These are phyloP conservation scores for Quercus berberidifolia DNA, from an alignment of 306 rosid species.

Conservation along the genomic window DNA sequence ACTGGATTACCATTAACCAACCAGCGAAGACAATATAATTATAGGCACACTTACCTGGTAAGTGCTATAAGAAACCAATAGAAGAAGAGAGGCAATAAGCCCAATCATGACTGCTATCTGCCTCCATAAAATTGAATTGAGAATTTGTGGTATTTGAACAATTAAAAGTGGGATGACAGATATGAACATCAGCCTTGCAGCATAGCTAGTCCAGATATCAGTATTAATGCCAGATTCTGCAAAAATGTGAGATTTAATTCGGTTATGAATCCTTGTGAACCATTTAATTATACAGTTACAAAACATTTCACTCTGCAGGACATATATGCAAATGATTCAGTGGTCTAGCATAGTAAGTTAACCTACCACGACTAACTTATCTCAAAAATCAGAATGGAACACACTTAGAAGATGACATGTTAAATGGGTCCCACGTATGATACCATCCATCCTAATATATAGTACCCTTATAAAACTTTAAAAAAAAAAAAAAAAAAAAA, in stretches of 20 bases:
- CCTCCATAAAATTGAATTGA: slow-evolving; percentile 69
- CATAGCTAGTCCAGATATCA: slow-evolving; percentile 87
- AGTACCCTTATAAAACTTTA: no score
- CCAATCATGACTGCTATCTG: slow-evolving; percentile 76
- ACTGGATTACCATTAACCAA: neutral
- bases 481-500: no score
- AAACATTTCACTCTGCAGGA: neutral
- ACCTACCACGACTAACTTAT: neutral
- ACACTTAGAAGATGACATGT: neutral
- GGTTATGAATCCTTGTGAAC: neutral
- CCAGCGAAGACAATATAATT: neutral
- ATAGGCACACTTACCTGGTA: slow-evolving; percentile 58
- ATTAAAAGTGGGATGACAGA: slow-evolving; percentile 76
- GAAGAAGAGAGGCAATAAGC: slow-evolving; percentile 48
- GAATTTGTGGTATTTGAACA: slow-evolving; percentile 79
- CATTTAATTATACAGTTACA: slow-evolving; percentile 1
- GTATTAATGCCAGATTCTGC: slow-evolving; percentile 97
- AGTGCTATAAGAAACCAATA: slow-evolving; percentile 63
- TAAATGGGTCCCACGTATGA: no score
- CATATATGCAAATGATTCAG: neutral
- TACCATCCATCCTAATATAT: no score
- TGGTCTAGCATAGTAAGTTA: neutral
- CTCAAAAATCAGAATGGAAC: neutral
- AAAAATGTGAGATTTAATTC: slow-evolving; percentile 17
- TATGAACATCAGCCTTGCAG: slow-evolving; percentile 73